Evolutionary conservation across 2,329 filamentous ascomycete species (phyloP).

Genomic region (Diaporthe capsici): DNA sequence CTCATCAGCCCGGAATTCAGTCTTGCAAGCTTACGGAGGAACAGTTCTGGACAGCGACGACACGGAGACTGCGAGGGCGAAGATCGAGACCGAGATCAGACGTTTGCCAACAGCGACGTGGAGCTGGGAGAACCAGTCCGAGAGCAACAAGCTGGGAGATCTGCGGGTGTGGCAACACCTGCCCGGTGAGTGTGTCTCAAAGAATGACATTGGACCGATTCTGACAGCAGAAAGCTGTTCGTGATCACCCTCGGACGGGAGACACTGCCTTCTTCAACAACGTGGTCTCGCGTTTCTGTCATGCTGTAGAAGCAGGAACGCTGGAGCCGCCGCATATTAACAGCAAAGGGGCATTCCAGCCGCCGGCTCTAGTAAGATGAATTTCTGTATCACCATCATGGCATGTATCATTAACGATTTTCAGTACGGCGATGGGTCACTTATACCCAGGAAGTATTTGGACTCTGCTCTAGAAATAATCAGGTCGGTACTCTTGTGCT

Average conservation of each 20-base stretch:
- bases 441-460: not conserved
- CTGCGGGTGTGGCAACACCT: conserved; percentile 19
- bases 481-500: not conserved
- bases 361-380: not conserved
- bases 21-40: conserved; percentile 3
- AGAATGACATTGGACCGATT: rapidly evolving
- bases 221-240: not conserved
- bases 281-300: conserved; percentile 1
- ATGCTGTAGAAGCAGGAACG: conserved; percentile 8
- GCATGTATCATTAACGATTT: not conserved
- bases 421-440: not conserved
- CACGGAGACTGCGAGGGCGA: not conserved
- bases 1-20: not conserved
- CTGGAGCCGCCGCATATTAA: not conserved
- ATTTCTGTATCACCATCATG: not conserved
- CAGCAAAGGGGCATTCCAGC: not conserved
- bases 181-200: not conserved
- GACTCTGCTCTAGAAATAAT: conserved; percentile 6
- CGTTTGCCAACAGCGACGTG: conserved; percentile 6
- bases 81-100: not conserved
- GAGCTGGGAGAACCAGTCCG: conserved; percentile 1
- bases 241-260: not conserved
- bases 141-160: not conserved
- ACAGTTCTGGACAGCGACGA: not conserved
- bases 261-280: conserved; percentile 23